A percentile compares a stretch with the other conserved stretches of the same genome.
Conservation (phyloP, 139 green algal species). For the Chlamydomonas sphaeroides region DNA sequence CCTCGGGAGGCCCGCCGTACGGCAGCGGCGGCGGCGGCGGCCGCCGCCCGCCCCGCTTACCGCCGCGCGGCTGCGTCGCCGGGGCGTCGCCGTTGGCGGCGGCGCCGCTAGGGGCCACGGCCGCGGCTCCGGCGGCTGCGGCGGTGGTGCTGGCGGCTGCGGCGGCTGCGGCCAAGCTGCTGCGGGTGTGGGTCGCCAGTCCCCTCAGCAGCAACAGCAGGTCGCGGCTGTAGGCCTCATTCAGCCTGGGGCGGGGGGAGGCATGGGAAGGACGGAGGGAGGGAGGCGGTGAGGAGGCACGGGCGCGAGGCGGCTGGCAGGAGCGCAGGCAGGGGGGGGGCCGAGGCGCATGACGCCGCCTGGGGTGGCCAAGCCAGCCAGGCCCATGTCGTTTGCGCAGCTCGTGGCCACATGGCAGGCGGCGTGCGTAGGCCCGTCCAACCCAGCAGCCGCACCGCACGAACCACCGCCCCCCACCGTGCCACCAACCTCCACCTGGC, state of each 20-base stretch:
- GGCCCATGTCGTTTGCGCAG: no score
- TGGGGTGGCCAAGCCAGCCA: no score
- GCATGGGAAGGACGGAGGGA: not conserved
- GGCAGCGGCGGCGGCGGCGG: not conserved
- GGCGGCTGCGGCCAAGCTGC: not conserved
- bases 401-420: no score
- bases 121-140: not conserved
- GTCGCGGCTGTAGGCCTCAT: conserved; percentile 36
- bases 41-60: not conserved
- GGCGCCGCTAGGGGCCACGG: not conserved
- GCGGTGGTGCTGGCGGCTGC: not conserved
- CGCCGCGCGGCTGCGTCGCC: no score
- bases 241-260: not conserved
- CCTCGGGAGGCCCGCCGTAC: not conserved
- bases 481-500: no score
- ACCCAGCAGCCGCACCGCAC: no score
- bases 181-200: not conserved
- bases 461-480: no score
- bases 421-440: no score
- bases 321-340: no score
- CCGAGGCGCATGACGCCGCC: no score
- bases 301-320: not conserved
- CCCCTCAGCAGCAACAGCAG: conserved; percentile 17
- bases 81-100: not conserved
- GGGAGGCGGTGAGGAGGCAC: not conserved